Conservation (phyloP, 257 asterid genomes). For the Ligustrum vulgare region DNA sequence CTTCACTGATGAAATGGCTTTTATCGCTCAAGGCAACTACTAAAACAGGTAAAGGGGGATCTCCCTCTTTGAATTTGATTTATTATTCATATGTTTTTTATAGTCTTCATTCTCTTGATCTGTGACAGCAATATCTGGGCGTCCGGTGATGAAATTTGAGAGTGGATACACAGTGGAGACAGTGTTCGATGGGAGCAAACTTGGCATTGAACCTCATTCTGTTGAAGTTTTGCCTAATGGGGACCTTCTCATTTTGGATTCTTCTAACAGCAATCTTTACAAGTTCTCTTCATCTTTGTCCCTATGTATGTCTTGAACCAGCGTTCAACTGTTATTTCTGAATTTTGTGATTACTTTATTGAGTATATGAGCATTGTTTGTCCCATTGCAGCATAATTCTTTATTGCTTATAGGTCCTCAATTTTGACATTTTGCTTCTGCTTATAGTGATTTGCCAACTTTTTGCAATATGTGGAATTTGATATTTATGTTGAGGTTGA, state of each 20-base stretch:
- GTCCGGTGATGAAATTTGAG: slow-evolving; percentile 92
- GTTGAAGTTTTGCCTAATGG: slow-evolving; percentile 74
- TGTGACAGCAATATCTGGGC: slow-evolving; percentile 64
- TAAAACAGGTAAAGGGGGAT: slow-evolving; percentile 60
- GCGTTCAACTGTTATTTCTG: not conserved
- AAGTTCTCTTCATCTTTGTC: slow-evolving; percentile 81
- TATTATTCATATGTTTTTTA: not conserved
- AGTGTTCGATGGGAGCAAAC: slow-evolving; percentile 95
- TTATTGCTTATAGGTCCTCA: not conserved
- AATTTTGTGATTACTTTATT: not conserved
- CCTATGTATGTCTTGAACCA: slow-evolving; percentile 50
- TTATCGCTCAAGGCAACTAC: slow-evolving; percentile 67
- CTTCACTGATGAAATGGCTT: slow-evolving; percentile 76
- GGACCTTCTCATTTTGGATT: slow-evolving; percentile 84
- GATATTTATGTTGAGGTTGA: slow-evolving; percentile 13
- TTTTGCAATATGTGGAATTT: slow-evolving; percentile 14
- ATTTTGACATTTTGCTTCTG: slow-evolving; percentile 9
- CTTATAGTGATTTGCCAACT: slow-evolving; percentile 23
- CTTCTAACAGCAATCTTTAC: slow-evolving; percentile 84
- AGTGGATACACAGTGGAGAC: slow-evolving; percentile 91
- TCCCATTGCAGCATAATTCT: not conserved
- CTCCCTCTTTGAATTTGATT: slow-evolving; percentile 20
- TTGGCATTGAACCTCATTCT: slow-evolving; percentile 85
- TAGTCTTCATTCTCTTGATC: slow-evolving; percentile 3
- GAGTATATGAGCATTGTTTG: not conserved